These are phyloP conservation scores for Talaromyces liani DNA, from an alignment of 495 filamentous ascomycete species.

Conservation along the genomic window DNA sequence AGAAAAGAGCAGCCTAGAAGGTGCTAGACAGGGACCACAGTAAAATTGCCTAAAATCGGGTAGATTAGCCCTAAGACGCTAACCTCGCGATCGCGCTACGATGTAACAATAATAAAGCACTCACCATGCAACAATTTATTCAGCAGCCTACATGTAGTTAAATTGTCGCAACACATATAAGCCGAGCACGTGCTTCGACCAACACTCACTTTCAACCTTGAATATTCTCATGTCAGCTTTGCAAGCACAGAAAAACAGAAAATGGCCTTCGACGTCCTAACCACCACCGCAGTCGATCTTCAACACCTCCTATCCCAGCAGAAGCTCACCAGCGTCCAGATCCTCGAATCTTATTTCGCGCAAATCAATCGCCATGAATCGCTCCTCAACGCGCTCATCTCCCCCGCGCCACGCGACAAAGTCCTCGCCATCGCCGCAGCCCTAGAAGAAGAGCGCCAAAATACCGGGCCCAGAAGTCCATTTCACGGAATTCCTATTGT, in stretches of 20 bases:
- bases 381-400: constrained; percentile 30
- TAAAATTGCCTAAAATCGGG: not conserved
- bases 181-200: not conserved
- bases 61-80: not conserved
- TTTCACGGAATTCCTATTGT: constrained; percentile 25
- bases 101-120: not conserved
- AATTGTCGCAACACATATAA: not conserved
- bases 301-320: constrained; percentile 27
- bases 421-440: constrained; percentile 20
- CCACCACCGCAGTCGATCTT: constrained; percentile 34
- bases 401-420: constrained; percentile 21
- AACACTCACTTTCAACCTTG: not conserved
- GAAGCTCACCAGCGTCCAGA: constrained; percentile 34
- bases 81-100: not conserved
- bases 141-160: not conserved
- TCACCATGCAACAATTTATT: not conserved
- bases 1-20: not conserved
- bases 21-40: not conserved
- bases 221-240: no score
- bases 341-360: constrained; percentile 38
- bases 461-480: constrained; percentile 14
- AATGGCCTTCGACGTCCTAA: constrained; percentile 22
- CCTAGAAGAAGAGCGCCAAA: constrained; percentile 18
- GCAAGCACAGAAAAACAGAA: not conserved
- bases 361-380: constrained; percentile 40